Percentiles rank a stretch among this genome's conserved stretches.
Conservation (phyloP, 257 asterid genomes). For the Przewalskia tangutica region DNA sequence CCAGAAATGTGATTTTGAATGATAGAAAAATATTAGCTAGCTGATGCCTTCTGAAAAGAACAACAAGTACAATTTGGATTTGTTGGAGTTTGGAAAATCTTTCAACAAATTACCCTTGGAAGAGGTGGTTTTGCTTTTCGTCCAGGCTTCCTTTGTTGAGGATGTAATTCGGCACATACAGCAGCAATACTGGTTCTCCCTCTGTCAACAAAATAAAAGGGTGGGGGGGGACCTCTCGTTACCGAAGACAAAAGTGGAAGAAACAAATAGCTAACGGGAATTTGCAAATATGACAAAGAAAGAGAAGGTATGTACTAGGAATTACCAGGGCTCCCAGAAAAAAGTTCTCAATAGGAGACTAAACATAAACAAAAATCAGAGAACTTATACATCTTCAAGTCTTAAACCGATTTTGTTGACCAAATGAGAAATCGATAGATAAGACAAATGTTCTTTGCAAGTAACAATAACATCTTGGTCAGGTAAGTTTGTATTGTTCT, state of each 20-base stretch:
- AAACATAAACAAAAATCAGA: background rate
- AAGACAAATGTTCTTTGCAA: background rate
- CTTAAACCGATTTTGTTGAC: background rate
- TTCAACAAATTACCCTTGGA: conserved; percentile 45
- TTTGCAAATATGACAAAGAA: background rate
- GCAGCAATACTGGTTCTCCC: conserved; percentile 94
- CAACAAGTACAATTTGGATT: background rate
- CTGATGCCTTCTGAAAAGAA: background rate
- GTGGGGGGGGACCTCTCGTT: background rate
- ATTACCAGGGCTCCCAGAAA: background rate
- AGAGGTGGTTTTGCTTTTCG: conserved; percentile 76
- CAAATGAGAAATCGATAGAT: background rate
- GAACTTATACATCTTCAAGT: background rate
- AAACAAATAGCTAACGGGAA: background rate
- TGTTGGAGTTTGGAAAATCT: background rate
- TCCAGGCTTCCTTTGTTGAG: conserved; percentile 45
- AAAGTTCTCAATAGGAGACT: background rate
- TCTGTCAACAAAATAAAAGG: conserved; percentile 30
- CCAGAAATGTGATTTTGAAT: background rate
- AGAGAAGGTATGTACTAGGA: background rate
- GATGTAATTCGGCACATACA: conserved; percentile 38
- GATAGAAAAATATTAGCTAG: background rate
- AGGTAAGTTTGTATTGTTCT: background rate
- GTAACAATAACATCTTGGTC: background rate
- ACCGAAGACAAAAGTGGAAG: background rate